Evolutionary conservation across 257 asterid species (phyloP), one percentile per base, ranked within the genome.

Genomic region (Euphrasia confusa): DNA sequence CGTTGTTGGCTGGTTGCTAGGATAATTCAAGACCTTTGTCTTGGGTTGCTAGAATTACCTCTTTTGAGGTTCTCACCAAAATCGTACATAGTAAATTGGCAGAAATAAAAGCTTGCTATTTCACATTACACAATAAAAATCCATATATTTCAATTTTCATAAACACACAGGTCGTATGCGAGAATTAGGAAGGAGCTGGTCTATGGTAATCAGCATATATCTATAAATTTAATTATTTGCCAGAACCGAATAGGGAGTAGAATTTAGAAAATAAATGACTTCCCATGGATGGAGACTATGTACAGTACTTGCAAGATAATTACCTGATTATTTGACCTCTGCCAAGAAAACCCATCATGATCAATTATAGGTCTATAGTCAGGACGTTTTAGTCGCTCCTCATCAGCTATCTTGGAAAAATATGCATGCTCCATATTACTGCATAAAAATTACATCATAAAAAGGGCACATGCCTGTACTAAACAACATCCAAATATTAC

Each of bases 301-400:
- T 44, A 35, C 40, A 35, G 10, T 35, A 18, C 33, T 52, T 37
- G 26, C 26, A 27, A 28, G 45, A 17, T 71, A 56, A 66, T 66
- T 48, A 89, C 97, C 97, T 83, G 84, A 70, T 79, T 82, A 52
- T 63, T 78, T 50, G 80, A 61, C 60, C 71, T 82, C 70, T 81
- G 92, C 81, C 86, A 77, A 28, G 79, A 76, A 69, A 92, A 74
- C 33, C 95, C 85, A 71, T 92, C 97, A 66, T 92, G 89, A 30
- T 89, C 99, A 35, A 89, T 77, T 44, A 89, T 64, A 68, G 97
- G 82, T 69, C 78, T 83, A 73, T 86, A 92, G 70, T 86, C 75
- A 4, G 80, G 70, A 49, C 91, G 93, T 42, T 75, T 81, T 44
- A 68, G 74, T 44, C 93, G 75, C 75, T 84, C 97, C 75, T 75